Conservation (phyloP, 2,329 filamentous ascomycete genomes). For the Ceratocystiopsis brevicomis region DNA sequence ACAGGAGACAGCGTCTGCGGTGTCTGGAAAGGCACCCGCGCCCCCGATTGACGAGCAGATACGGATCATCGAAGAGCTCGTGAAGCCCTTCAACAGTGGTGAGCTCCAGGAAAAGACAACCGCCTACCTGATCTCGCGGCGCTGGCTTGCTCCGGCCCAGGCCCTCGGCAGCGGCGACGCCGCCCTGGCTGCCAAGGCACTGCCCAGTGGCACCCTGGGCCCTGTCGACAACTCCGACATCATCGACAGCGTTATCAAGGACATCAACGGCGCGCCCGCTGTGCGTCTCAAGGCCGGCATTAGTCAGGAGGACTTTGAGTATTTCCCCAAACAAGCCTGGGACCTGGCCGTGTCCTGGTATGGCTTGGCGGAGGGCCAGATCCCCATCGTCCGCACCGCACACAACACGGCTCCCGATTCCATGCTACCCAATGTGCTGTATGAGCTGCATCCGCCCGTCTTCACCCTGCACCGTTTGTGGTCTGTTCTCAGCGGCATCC, state of each 20-base stretch:
- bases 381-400: constrained; percentile 55
- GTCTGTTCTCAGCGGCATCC: constrained; percentile 35
- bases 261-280: constrained; percentile 36
- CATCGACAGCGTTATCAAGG: constrained; percentile 39
- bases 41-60: constrained; percentile 37
- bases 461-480: constrained; percentile 71
- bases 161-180: constrained; percentile 39
- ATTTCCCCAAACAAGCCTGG: constrained; percentile 68
- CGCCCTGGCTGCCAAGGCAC: constrained; percentile 37
- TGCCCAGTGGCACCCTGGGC: constrained; percentile 44
- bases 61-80: constrained; percentile 45
- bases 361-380: constrained; percentile 48
- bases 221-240: constrained; percentile 79
- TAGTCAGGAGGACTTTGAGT: constrained; percentile 51
- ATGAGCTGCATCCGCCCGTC: constrained; percentile 68
- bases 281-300: constrained; percentile 55
- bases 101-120: constrained; percentile 51
- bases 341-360: constrained; percentile 67
- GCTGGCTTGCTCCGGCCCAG: constrained; percentile 60
- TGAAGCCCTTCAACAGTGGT: constrained; percentile 30
- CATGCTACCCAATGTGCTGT: constrained; percentile 48
- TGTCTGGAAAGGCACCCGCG: background rate
- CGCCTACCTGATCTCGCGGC: constrained; percentile 59
- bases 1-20: constrained; percentile 2
- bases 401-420: constrained; percentile 53